Base-by-base conservation (phyloP, 257 asterid species). In the Lycium barbarum region DNA sequence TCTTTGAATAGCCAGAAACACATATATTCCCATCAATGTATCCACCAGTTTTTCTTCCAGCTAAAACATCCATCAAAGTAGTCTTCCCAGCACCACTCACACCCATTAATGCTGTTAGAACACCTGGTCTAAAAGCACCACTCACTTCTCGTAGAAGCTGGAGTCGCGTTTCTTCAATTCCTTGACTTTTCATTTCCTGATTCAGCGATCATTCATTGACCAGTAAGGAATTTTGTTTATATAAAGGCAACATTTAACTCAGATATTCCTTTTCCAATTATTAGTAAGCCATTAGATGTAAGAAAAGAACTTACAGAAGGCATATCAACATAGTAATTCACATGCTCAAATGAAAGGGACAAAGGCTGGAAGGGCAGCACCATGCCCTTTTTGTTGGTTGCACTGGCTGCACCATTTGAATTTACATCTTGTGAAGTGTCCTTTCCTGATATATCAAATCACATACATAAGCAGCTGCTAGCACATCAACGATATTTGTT, bases 81-180 rank as follows among this genome's bases (percentile, higher is more conserved):
- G 97, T 92, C 83, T 93, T 93, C 22, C 97, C 97, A 15, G 97
- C 97, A 26, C 97, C 97, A 74, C 95, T 93, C 35, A 91, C 95
- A 2, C 97, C 97, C 91, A 93, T 88, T 83, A 93, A 81, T 15
- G 95, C 97, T 81, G 95, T 93, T 82, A 93, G 85, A 18, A 91
- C 93, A 45, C 97, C 97, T 1, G 97, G 95, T 72, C 95, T 89
- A 58, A 93, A 93, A 45, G 92, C 93, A 53, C 97, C 97, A 83
- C 92, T 91, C 3, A 93, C 92, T 1, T 90, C 95, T 76, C 86
- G 87, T 83, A 93, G 62, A 62, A 93, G 79, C 83, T 90, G 95
- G 54, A 93, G 93, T 4, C 93, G 89, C 2, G 85, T 90, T 85
- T 91, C 93, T 80, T 93, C 92, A 72, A 90, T 84, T 38, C 96